Evolutionary conservation across 768 basidiomycete species (phyloP).

Genomic region (Lentinula sp.): DNA sequence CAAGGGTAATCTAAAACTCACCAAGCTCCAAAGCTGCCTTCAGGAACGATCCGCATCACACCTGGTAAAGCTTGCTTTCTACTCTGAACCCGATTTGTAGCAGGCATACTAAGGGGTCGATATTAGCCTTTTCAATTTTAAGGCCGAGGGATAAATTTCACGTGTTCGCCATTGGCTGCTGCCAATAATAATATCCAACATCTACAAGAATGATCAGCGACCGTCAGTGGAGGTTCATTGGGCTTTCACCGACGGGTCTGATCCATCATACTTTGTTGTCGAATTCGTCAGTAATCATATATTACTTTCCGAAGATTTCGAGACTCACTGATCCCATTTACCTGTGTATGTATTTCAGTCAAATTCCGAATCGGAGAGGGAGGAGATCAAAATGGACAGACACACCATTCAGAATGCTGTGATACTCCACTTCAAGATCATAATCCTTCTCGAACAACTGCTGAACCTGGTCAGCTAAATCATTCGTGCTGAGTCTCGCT

Average conservation of each 20-base stretch:
- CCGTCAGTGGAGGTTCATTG: neutral
- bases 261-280: conserved; percentile 55
- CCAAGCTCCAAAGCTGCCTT: conserved; percentile 60
- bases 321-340: conserved; percentile 59
- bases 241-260: conserved; percentile 43
- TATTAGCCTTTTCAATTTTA: neutral
- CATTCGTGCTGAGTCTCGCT: conserved; percentile 56
- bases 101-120: conserved; percentile 37
- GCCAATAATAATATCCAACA: conserved; percentile 64
- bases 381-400: conserved; percentile 10
- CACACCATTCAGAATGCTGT: conserved; percentile 48
- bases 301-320: neutral
- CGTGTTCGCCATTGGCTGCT: conserved; percentile 64
- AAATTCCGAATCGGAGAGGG: neutral
- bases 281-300: neutral
- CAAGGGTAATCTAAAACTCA: conserved; percentile 12
- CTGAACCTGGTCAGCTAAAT: conserved; percentile 48
- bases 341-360: conserved; percentile 20
- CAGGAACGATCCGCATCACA: conserved; percentile 58
- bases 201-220: conserved; percentile 20
- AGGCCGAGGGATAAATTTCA: conserved; percentile 16
- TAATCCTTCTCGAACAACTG: conserved; percentile 55
- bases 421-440: conserved; percentile 56
- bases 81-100: conserved; percentile 42
- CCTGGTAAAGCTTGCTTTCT: conserved; percentile 55